These are phyloP conservation scores for Trichophyton schoenleinii DNA, from an alignment of 2,329 filamentous ascomycete genomes.

Conservation along the genomic window DNA sequence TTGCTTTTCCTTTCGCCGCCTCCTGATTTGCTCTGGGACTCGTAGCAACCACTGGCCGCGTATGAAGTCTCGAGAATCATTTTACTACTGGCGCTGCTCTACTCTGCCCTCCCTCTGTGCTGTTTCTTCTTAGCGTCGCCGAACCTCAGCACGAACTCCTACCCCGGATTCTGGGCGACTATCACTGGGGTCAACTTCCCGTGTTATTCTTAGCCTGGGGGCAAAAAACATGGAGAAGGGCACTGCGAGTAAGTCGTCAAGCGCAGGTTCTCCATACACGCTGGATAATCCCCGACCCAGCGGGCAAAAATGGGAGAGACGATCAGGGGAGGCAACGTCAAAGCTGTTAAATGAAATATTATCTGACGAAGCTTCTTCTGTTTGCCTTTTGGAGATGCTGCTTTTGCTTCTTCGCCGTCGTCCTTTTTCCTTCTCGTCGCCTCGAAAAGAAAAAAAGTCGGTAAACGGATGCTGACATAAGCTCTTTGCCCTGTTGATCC, in stretches of 20 bases:
- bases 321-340: background rate
- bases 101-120: background rate
- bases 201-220: background rate
- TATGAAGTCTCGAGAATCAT: background rate
- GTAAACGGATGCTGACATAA: background rate
- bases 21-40: background rate
- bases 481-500: background rate
- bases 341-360: background rate
- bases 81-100: no score
- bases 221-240: background rate
- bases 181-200: background rate
- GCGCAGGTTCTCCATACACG: no score
- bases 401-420: no score
- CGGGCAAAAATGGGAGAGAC: background rate
- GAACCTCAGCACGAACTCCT: background rate
- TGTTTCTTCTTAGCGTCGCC: background rate
- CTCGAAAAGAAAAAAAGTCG: background rate
- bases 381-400: background rate
- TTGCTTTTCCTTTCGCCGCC: background rate
- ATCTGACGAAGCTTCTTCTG: background rate
- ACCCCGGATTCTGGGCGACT: background rate
- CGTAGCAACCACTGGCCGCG: background rate
- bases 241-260: background rate
- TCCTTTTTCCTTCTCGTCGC: no score
- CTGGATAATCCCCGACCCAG: background rate